phyloP scores from a whole-genome alignment of 257 asterid species.

The Lycium ferocissimum region DNA sequence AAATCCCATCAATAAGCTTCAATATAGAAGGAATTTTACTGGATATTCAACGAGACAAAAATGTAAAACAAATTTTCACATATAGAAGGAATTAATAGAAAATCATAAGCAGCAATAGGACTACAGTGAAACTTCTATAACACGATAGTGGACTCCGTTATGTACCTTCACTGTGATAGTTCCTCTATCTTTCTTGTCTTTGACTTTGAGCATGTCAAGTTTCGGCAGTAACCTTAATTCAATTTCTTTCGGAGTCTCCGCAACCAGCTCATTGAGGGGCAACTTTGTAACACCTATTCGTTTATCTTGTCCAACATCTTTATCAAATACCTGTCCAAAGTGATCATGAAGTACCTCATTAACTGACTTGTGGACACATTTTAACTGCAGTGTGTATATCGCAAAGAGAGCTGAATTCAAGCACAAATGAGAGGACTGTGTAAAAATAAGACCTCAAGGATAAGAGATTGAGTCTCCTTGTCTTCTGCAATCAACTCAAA shows the following conservation, averaged over 20 bases:
- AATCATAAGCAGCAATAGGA: background rate
- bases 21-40: background rate
- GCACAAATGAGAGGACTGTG: background rate
- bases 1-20: background rate
- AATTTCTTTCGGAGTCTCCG: constrained; percentile 63
- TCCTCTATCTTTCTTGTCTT: constrained; percentile 94
- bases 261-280: constrained; percentile 70
- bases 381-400: background rate
- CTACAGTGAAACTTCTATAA: background rate
- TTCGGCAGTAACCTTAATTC: constrained; percentile 71
- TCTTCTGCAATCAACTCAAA: constrained; percentile 91
- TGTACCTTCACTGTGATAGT: constrained; percentile 74
- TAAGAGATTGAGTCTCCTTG: constrained; percentile 90
- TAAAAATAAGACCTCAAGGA: constrained; percentile 68
- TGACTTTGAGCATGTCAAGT: constrained; percentile 86
- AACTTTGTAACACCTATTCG: constrained; percentile 75
- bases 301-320: constrained; percentile 93
- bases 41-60: too few species aligned
- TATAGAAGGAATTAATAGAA: background rate
- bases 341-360: background rate
- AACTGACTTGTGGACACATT: background rate
- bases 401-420: background rate
- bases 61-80: background rate
- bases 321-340: constrained; percentile 71
- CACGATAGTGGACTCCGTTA: background rate